Evolutionary conservation across 164 flowering plant species (phyloP).

Genomic region (Vitis labrusca): DNA sequence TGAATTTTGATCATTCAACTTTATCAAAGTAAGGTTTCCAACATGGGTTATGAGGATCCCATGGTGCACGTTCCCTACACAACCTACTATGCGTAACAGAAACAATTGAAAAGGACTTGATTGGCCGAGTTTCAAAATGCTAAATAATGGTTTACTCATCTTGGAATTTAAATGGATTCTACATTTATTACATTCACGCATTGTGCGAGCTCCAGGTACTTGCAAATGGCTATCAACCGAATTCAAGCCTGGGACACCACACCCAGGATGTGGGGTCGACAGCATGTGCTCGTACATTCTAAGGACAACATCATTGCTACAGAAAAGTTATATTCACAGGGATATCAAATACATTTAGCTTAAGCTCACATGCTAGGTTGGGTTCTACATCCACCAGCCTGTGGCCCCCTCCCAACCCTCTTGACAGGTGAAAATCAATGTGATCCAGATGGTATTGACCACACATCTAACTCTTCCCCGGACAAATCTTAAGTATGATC

Average conservation of each 20-base stretch:
- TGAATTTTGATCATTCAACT: too few species aligned
- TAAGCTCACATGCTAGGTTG: background rate
- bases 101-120: too few species aligned
- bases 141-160: too few species aligned
- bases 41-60: too few species aligned
- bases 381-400: constrained; percentile 1
- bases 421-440: background rate
- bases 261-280: background rate
- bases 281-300: background rate
- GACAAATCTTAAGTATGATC: background rate
- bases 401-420: background rate
- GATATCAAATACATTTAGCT: background rate
- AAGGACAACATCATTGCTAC: background rate
- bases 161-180: too few species aligned
- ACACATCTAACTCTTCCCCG: too few species aligned
- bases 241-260: background rate
- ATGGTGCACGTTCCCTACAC: too few species aligned
- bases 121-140: too few species aligned
- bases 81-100: too few species aligned
- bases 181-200: constrained; percentile 1
- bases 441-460: background rate
- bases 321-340: background rate
- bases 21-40: too few species aligned
- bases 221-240: background rate
- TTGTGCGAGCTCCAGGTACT: background rate